phyloP scores from a whole-genome alignment of 768 basidiomycete genomes.

The Pisolithus albus region DNA sequence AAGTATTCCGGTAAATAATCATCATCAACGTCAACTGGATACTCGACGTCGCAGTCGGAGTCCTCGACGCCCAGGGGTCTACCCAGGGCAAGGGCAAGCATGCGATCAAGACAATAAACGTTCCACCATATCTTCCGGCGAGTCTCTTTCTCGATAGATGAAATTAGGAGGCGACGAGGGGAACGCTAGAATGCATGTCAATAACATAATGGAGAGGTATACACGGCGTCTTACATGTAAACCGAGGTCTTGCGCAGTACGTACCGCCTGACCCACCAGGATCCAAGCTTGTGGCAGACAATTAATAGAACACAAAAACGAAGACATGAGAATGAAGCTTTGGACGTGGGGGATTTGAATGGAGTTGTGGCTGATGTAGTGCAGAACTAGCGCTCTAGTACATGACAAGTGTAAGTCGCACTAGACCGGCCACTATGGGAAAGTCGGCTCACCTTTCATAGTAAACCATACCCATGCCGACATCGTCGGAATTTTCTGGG shows the following conservation, averaged over 20 bases:
- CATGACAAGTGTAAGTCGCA: not conserved
- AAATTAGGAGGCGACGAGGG: conserved; percentile 62
- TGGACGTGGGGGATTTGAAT: conserved; percentile 85
- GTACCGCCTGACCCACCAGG: conserved; percentile 82
- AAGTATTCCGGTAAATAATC: conserved; percentile 68
- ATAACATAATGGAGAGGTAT: conserved; percentile 5
- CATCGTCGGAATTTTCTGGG: conserved; percentile 59
- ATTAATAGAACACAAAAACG: conserved; percentile 88
- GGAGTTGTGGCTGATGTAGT: conserved; percentile 86
- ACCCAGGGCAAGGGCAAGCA: conserved; percentile 87
- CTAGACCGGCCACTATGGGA: not conserved
- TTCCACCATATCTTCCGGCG: conserved; percentile 93
- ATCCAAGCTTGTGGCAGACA: conserved; percentile 94
- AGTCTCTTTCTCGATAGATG: conserved; percentile 80
- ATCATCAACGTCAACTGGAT: conserved; percentile 80
- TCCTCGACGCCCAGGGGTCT: conserved; percentile 87
- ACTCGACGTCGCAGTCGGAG: conserved; percentile 83
- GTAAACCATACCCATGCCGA: conserved; percentile 84
- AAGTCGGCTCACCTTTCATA: conserved; percentile 65
- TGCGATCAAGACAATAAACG: conserved; percentile 83
- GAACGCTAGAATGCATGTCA: conserved; percentile 53
- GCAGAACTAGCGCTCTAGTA: conserved; percentile 74
- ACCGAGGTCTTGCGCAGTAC: conserved; percentile 85
- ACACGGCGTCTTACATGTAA: conserved; percentile 64
- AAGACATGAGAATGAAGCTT: conserved; percentile 82